phyloP scores from a whole-genome alignment of 495 filamentous ascomycete species.

The Choiromyces venosus region DNA sequence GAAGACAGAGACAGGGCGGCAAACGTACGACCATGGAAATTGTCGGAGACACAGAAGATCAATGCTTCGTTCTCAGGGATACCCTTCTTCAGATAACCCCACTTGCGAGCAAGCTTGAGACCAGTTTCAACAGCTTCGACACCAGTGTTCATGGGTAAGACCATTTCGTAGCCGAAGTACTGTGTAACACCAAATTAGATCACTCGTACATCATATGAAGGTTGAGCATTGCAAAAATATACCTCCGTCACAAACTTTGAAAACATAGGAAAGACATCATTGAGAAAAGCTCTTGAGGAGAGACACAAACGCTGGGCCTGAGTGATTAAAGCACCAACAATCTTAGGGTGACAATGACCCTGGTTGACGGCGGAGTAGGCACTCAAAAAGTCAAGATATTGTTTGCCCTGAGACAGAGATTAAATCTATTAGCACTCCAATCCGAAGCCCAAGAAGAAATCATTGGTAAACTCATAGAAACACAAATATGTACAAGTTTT shows the following conservation, averaged over 20 bases:
- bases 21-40: constrained; percentile 97
- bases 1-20: constrained; percentile 89
- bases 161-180: constrained; percentile 96
- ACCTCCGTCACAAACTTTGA: constrained; percentile 78
- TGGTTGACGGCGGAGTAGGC: constrained; percentile 98
- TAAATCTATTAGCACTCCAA: background rate
- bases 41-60: constrained; percentile 78
- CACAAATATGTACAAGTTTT: no score
- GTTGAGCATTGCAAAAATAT: background rate
- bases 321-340: constrained; percentile 80
- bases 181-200: constrained; percentile 8
- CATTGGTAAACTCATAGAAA: background rate
- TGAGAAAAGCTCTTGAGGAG: constrained; percentile 94
- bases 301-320: constrained; percentile 88
- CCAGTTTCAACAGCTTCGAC: constrained; percentile 98
- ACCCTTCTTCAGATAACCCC: constrained; percentile 95
- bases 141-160: constrained; percentile 97
- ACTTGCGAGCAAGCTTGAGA: constrained; percentile 96
- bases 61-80: constrained; percentile 79
- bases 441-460: background rate
- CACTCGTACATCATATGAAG: background rate
- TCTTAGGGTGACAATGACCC: constrained; percentile 94
- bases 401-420: constrained; percentile 54
- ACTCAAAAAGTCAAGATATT: constrained; percentile 96
- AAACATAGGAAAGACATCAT: constrained; percentile 97